phyloP scores from a whole-genome alignment of 139 green algal genomes.

The Volvox reticuliferus region DNA sequence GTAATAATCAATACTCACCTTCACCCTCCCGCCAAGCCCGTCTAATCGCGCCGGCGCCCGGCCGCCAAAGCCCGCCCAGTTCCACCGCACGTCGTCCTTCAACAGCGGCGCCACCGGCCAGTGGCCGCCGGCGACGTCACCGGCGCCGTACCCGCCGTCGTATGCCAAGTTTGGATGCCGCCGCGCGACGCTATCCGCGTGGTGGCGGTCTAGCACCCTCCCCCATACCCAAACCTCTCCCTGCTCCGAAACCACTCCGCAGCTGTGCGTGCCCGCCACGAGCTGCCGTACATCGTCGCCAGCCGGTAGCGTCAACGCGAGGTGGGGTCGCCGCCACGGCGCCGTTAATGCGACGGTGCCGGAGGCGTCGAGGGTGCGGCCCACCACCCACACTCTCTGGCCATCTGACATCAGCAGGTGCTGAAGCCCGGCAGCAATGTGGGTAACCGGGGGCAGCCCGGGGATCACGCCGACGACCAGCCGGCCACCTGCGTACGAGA shows the following conservation, averaged over 20 bases:
- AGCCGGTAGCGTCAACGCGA: conserved; percentile 30
- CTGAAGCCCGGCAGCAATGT: conserved; percentile 69
- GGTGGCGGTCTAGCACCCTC: conserved; percentile 63
- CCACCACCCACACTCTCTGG: conserved; percentile 70
- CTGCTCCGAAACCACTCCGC: conserved; percentile 62
- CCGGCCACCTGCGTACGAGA: conserved; percentile 14
- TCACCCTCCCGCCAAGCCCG: conserved; percentile 45
- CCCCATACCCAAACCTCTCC: conserved; percentile 77
- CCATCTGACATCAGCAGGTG: conserved; percentile 76
- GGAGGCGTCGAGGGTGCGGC: conserved; percentile 45
- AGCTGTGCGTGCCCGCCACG: conserved; percentile 62
- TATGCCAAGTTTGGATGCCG: conserved; percentile 15
- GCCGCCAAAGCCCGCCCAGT: conserved; percentile 64
- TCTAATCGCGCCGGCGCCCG: conserved; percentile 52
- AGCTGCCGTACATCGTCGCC: conserved; percentile 51
- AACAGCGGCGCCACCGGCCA: conserved; percentile 19
- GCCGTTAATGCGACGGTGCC: conserved; percentile 12
- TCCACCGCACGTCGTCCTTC: conserved; percentile 45
- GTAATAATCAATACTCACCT: neutral
- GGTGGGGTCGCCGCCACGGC: conserved; percentile 11
- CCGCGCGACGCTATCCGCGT: conserved; percentile 42
- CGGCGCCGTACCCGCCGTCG: neutral
- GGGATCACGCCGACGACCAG: conserved; percentile 56
- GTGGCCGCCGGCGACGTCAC: neutral
- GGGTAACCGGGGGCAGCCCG: conserved; percentile 64